Evolutionary conservation across 768 basidiomycete species (phyloP).

Genomic region (Kwoniella newhampshirensis): DNA sequence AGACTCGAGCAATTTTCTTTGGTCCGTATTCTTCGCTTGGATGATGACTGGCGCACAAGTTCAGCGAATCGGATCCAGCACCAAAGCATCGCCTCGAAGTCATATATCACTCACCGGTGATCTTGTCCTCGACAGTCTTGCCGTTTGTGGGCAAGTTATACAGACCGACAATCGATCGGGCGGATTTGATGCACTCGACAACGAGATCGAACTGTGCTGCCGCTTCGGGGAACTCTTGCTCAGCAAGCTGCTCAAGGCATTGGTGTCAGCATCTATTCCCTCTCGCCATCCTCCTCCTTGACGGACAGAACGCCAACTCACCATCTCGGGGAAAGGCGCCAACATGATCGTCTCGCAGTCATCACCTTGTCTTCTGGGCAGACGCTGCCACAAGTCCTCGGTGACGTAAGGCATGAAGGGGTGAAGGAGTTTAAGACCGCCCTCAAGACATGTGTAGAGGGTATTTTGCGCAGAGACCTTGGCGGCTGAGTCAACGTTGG

Average conservation of each 20-base stretch:
- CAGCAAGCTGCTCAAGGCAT: slow-evolving; percentile 19
- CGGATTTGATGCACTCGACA: slow-evolving; percentile 72
- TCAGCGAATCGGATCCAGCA: neutral
- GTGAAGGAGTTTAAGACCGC: slow-evolving; percentile 84
- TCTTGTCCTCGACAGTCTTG: slow-evolving; percentile 52
- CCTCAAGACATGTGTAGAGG: slow-evolving; percentile 88
- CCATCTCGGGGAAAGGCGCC: slow-evolving; percentile 73
- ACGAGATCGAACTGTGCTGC: slow-evolving; percentile 83
- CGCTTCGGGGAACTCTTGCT: slow-evolving; percentile 64
- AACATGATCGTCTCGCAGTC: slow-evolving; percentile 85
- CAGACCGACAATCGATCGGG: slow-evolving; percentile 80
- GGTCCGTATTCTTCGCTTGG: slow-evolving; percentile 65
- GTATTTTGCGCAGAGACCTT: slow-evolving; percentile 90
- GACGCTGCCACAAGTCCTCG: slow-evolving; percentile 96
- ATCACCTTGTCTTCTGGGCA: slow-evolving; percentile 82
- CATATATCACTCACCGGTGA: slow-evolving; percentile 31
- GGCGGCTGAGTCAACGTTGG: slow-evolving; percentile 60
- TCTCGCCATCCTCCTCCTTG: neutral
- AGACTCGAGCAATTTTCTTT: slow-evolving; percentile 67
- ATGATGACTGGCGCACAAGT: slow-evolving; percentile 73
- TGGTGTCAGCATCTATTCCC: too few species aligned
- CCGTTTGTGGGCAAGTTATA: slow-evolving; percentile 69
- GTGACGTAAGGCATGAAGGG: slow-evolving; percentile 99
- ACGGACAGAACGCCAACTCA: slow-evolving; percentile 56
- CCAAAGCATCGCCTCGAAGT: neutral